Base-by-base conservation (phyloP, 352 stramenopile genomes). In the Phytophthora macrochlamydospora region DNA sequence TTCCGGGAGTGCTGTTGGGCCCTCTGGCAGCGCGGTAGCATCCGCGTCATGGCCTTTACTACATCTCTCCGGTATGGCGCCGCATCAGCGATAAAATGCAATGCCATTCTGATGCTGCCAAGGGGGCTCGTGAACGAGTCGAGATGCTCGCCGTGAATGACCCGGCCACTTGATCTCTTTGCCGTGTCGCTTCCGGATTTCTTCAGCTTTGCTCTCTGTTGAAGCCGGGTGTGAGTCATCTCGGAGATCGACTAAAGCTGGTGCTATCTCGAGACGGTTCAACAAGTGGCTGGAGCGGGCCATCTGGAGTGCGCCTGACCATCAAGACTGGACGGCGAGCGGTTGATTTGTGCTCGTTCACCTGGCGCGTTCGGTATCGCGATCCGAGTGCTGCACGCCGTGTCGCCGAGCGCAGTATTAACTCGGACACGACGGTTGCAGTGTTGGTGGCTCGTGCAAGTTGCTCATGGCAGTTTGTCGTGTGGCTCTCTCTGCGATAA, bases 281-380 rank as follows among this genome's bases (percentile, higher is more conserved):
- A 45, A 57, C 65, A 62, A 56, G 38, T 67, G 64, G 64, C 45
- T 29, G 28, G 48, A 43, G 44, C 9, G 2, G 43, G 38, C 59
- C 64, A 72, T 67, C 63, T 72, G 65, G 38, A 46, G 56, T 43
- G 58, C 50, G 59, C 59, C 65, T 72, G 58, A 61, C 55, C 56
- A 12, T 29, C 42, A 28, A 31, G 18, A 29, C 30, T 54, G 14
- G 35, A 14, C 18, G 54, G 30, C 65, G 40, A 53, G 49, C n/a
- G 59, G 55, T 65, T 57, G 59, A 69, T 69, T 52, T 73, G 59
- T 73, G 59, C 59, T 64, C 53, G 40, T 30, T 51, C 57, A 70
- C 24, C 56, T 70, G 64, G 51, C 38, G 42, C 45, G 1, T 31
- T 51, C 53, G 3, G 32, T 67, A 67, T 59, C 57, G 57, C 51